Conservation (phyloP, 1,139 yeast genomes). For the Candida sp. region DNA sequence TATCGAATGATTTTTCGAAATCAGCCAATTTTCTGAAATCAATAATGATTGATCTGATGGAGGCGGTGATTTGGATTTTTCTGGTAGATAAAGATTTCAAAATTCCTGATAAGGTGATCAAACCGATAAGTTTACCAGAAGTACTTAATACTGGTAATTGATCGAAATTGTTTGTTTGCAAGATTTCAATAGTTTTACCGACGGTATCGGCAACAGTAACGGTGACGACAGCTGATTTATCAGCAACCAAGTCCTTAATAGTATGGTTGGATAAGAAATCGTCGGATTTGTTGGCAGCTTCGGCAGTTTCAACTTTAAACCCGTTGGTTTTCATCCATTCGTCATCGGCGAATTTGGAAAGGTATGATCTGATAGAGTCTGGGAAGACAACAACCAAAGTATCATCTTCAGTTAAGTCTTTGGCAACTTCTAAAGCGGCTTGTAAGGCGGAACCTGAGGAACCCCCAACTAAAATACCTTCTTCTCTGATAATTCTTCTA, state of each 20-base stretch:
- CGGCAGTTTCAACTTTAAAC: conserved; percentile 49
- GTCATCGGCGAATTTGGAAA: conserved; percentile 86
- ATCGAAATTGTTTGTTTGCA: conserved; percentile 79
- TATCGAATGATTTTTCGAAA: conserved; percentile 64
- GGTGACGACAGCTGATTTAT: conserved; percentile 77
- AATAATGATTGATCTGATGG: conserved; percentile 61
- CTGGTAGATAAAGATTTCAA: conserved; percentile 67
- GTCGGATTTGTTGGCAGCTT: conserved; percentile 47
- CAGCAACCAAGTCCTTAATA: conserved; percentile 62
- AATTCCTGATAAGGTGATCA: conserved; percentile 74
- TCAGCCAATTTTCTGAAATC: conserved; percentile 75
- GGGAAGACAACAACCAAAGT: conserved; percentile 82
- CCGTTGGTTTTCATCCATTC: conserved; percentile 89
- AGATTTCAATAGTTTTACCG: conserved; percentile 63
- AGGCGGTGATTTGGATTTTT: conserved; percentile 55
- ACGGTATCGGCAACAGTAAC: conserved; percentile 63
- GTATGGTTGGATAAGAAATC: conserved; percentile 47
- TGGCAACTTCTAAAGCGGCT: conserved; percentile 72
- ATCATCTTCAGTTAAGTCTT: conserved; percentile 70
- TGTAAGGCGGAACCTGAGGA: conserved; percentile 84
- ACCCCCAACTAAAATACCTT: conserved; percentile 87
- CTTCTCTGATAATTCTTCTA: conserved; percentile 79
- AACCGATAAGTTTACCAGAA: conserved; percentile 64
- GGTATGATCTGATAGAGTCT: conserved; percentile 83
- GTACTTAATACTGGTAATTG: conserved; percentile 75